Base-by-base conservation (phyloP, 75 land plant genomes). In the Isoetes taiwanensis region DNA sequence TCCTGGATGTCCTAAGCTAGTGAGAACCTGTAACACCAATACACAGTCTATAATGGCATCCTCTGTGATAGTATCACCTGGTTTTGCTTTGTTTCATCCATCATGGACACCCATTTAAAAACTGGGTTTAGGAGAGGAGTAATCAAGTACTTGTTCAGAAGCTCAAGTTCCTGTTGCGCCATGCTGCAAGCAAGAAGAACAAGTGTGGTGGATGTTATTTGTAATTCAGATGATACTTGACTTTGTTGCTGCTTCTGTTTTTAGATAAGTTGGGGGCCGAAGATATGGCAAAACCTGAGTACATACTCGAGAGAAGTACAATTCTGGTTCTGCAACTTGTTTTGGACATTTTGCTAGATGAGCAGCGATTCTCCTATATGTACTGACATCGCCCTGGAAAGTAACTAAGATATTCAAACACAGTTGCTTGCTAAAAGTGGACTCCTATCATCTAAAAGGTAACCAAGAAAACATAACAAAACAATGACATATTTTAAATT, bases 321-420 rank as follows among this genome's bases (percentile, higher is more conserved):
- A 48, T 8, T 60, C 76, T 19, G 34, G 12, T n/a, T 48, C 65
- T 32, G 61, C 48, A 26, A 75, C 59, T 30, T 31, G 61, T 33
- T 56, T 64, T 14, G 77, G 77, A 11, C 61, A 55, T 67, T 70
- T 75, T 2, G 77, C 60, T 16, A 75, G 59, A 30, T 75, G 77
- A n/a, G 64, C 28, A 16, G 77, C 75, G 34, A 75, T 58, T 32
- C 48, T 61, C 30, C 61, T 59, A 33, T 70, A 70, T 29, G 56
- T 57, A 37, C 56, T 30, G 29, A 75, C 69, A 40, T 71, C 53
- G 16, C 77, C 77, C 74, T 75, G 77, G n/a, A 59, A 69, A n/a
- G n/a, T n/a, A n/a, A n/a, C n/a, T n/a, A n/a, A n/a, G n/a, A n/a
- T n/a, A 20, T 42, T 58, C 55, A 20, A 28, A 23, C 30, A 56